Conservation (phyloP, 2,329 filamentous ascomycete species). For the Arthrocladium fulminans region DNA sequence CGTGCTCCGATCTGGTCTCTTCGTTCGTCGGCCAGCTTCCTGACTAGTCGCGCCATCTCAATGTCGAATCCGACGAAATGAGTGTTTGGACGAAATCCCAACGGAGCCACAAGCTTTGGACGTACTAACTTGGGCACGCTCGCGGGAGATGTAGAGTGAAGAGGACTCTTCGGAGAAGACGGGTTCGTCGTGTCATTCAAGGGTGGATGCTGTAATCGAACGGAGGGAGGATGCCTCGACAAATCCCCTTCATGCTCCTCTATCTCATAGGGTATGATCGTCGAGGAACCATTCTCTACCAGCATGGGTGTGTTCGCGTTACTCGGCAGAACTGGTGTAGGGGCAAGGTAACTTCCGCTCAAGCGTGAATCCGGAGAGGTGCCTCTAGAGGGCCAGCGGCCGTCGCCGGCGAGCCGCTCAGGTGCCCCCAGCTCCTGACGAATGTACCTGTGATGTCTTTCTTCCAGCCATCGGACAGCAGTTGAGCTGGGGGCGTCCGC, state of each 20-base stretch:
- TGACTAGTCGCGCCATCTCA: constrained; percentile 51
- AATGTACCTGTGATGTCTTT: constrained; percentile 37
- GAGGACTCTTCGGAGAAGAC: constrained; percentile 11
- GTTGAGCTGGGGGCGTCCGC: constrained; percentile 48
- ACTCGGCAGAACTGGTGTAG: constrained; percentile 13
- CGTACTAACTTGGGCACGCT: constrained; percentile 14
- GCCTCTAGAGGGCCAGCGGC: background rate
- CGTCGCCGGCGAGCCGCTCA: constrained; percentile 29
- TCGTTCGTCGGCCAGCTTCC: constrained; percentile 50
- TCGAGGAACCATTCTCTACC: background rate
- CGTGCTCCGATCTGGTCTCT: constrained; percentile 51
- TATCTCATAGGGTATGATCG: constrained; percentile 17
- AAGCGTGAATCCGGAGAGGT: constrained; percentile 24
- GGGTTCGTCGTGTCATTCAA: constrained; percentile 1
- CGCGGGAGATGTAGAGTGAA: background rate
- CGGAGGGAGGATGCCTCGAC: constrained; percentile 6
- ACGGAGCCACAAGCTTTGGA: constrained; percentile 40
- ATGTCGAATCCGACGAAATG: constrained; percentile 53
- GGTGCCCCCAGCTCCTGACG: constrained; percentile 30
- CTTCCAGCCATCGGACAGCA: constrained; percentile 50
- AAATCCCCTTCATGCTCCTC: constrained; percentile 14
- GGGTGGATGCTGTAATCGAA: constrained; percentile 1
- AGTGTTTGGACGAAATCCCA: constrained; percentile 54
- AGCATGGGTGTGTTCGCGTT: background rate
- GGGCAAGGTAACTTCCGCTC: constrained; percentile 22